phyloP scores from a whole-genome alignment of 2,329 filamentous ascomycete species.

The Paraphoma sp. region DNA sequence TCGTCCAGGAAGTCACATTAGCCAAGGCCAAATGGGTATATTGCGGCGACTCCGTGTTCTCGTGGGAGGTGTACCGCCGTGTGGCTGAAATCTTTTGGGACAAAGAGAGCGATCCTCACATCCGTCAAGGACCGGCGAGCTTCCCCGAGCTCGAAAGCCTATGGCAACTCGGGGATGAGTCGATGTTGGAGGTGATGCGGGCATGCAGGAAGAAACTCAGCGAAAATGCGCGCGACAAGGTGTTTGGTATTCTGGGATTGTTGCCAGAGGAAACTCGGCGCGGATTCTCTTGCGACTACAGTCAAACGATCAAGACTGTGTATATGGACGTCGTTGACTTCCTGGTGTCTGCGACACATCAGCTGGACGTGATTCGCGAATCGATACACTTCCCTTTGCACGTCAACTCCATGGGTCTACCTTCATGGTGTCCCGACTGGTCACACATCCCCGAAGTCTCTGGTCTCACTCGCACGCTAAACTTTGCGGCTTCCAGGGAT shows the following conservation, averaged over 20 bases:
- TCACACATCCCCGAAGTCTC: conserved; percentile 31
- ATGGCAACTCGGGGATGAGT: conserved; percentile 12
- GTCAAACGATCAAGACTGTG: conserved; percentile 38
- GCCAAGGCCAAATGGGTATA: conserved; percentile 45
- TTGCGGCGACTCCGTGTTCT: conserved; percentile 45
- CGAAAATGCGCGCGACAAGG: conserved; percentile 46
- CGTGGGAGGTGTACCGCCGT: conserved; percentile 40
- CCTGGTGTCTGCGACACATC: conserved; percentile 27
- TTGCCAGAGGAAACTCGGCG: conserved; percentile 30
- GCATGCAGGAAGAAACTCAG: conserved; percentile 32
- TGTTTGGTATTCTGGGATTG: conserved; percentile 47
- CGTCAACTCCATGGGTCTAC: conserved; percentile 30
- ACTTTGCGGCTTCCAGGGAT: conserved; percentile 27
- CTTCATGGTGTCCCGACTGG: conserved; percentile 49
- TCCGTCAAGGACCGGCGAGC: conserved; percentile 23
- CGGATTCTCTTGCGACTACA: conserved; percentile 42
- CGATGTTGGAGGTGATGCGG: conserved; percentile 32
- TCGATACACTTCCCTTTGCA: conserved; percentile 42
- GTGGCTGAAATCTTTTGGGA: conserved; percentile 27
- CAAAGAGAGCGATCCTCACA: conserved; percentile 14
- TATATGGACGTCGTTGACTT: conserved; percentile 46
- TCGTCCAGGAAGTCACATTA: conserved; percentile 35
- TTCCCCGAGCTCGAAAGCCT: conserved; percentile 17
- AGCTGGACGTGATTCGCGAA: conserved; percentile 47
- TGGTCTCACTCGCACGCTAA: conserved; percentile 13